phyloP scores from a whole-genome alignment of 805 yeast species.

The Lipomyces lipofer region DNA sequence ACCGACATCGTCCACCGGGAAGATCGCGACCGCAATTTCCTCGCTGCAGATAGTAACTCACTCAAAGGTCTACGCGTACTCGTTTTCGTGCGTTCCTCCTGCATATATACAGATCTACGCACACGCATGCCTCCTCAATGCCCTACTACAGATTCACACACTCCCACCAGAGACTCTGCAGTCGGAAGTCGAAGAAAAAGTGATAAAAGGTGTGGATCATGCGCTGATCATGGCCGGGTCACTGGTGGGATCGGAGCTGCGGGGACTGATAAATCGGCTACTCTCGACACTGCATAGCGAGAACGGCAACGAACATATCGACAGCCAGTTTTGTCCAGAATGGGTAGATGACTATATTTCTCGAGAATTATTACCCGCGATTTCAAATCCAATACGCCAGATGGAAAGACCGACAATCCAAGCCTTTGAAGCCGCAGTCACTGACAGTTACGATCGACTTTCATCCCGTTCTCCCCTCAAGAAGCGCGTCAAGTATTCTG shows the following conservation, averaged over 20 bases:
- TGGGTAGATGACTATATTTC: no score
- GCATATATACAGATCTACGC: conserved; percentile 5
- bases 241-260: conserved; percentile 2
- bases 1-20: not conserved
- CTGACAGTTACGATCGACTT: no score
- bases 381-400: no score
- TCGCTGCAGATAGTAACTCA: conserved; percentile 5
- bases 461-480: no score
- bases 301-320: no score
- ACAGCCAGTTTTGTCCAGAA: no score
- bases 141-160: not conserved
- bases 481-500: no score
- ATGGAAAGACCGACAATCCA: no score
- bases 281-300: no score
- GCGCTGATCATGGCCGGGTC: conserved; percentile 17
- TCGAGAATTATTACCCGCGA: no score
- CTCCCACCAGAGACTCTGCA: no score
- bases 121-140: conserved; percentile 13
- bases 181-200: not conserved
- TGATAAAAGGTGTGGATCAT: conserved; percentile 13
- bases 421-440: no score
- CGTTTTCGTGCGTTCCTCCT: conserved; percentile 15
- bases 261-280: conserved; percentile 2
- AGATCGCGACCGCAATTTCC: not conserved
- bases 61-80: conserved; percentile 12